phyloP scores from a whole-genome alignment of 2,329 filamentous ascomycete genomes.

The Aphanoascus verrucosus region DNA sequence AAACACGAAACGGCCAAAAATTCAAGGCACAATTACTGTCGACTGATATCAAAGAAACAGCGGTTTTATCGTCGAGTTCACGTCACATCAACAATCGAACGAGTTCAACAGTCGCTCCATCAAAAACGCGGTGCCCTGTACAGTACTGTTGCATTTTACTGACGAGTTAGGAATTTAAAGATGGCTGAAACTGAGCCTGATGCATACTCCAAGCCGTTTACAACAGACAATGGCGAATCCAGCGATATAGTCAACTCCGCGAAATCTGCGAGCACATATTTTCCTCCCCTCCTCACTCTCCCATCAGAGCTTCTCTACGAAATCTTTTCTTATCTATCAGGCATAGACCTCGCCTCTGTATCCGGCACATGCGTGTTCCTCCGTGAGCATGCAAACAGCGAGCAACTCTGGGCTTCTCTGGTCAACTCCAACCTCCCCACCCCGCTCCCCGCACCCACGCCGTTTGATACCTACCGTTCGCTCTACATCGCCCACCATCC shows the following conservation, averaged over 20 bases:
- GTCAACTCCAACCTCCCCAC: conserved; percentile 59
- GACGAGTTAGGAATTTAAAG: not conserved
- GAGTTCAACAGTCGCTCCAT: too few species aligned
- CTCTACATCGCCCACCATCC: conserved; percentile 66
- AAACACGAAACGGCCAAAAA: too few species aligned
- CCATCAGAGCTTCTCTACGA: conserved; percentile 65
- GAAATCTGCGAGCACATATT: not conserved
- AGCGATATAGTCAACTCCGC: not conserved
- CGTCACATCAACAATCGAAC: too few species aligned
- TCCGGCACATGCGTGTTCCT: conserved; percentile 54
- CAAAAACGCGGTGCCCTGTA: too few species aligned
- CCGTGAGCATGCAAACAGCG: conserved; percentile 49
- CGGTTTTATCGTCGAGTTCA: too few species aligned
- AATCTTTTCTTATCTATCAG: conserved; percentile 57
- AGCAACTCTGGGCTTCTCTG: conserved; percentile 60
- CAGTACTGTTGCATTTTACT: not conserved
- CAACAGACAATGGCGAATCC: not conserved
- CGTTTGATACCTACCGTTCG: conserved; percentile 54
- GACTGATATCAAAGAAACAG: too few species aligned
- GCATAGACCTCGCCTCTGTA: conserved; percentile 51
- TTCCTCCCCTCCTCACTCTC: conserved; percentile 36
- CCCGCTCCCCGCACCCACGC: conserved; percentile 45
- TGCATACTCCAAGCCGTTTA: not conserved
- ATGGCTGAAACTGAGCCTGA: not conserved
- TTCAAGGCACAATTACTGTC: too few species aligned